phyloP scores from a whole-genome alignment of 257 asterid species.

The Thymus quinquecostatus region DNA sequence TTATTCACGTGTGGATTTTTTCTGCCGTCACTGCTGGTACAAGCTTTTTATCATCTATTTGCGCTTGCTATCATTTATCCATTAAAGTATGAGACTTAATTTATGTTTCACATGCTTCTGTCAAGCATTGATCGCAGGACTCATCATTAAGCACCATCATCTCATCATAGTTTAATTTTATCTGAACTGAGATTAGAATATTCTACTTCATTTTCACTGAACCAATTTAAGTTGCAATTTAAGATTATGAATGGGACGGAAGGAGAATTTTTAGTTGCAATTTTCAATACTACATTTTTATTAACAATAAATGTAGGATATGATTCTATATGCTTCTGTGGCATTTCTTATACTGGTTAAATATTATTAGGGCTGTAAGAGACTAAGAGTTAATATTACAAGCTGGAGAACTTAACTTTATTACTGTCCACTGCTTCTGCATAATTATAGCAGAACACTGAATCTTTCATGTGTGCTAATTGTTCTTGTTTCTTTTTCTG shows the following conservation, averaged over 20 bases:
- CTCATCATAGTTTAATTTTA: not conserved
- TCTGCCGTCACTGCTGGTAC: conserved; percentile 2
- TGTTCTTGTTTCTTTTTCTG: not conserved
- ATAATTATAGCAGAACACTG: not conserved
- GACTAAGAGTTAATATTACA: not conserved
- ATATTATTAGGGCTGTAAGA: not conserved
- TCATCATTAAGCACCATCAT: not conserved
- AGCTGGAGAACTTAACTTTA: not conserved
- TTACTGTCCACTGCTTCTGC: not conserved
- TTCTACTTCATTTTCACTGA: not conserved
- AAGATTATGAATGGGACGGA: too few species aligned
- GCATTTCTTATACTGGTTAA: not conserved
- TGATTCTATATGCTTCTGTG: conserved; percentile 12
- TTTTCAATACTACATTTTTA: not conserved
- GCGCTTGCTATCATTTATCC: not conserved
- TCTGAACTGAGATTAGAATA: not conserved
- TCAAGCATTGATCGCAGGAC: not conserved
- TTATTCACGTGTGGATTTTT: not conserved
- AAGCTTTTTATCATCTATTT: not conserved
- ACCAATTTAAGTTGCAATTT: not conserved
- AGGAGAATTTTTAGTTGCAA: not conserved
- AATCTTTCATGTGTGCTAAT: not conserved
- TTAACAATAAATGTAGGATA: conserved; percentile 9
- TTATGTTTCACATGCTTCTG: not conserved
- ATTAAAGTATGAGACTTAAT: not conserved